Percentiles rank a stretch among this genome's conserved stretches.
These are phyloP conservation scores for Aspergillus biplanus DNA, from an alignment of 495 filamentous ascomycete genomes.

Conservation along the genomic window DNA sequence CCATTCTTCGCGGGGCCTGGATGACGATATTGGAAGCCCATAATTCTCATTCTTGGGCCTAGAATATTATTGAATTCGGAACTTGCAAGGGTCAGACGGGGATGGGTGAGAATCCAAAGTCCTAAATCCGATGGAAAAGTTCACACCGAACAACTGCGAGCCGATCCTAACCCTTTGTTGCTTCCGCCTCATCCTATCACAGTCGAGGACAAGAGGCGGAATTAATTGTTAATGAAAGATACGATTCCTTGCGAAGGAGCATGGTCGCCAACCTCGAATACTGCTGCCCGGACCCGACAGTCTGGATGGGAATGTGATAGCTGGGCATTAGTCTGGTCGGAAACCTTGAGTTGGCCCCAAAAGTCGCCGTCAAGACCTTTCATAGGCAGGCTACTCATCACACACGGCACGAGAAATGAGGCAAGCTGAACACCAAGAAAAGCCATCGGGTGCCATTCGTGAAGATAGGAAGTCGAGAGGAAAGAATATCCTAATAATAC, in stretches of 20 bases:
- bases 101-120: background rate
- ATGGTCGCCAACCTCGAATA: slow-evolving; percentile 20
- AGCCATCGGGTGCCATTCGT: background rate
- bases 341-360: slow-evolving; percentile 22
- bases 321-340: slow-evolving; percentile 30
- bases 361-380: slow-evolving; percentile 22
- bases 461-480: no score
- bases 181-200: slow-evolving; percentile 13
- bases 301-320: slow-evolving; percentile 33
- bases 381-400: slow-evolving; percentile 3
- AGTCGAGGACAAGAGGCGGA: slow-evolving; percentile 8
- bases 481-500: no score
- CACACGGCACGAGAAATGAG: slow-evolving; percentile 9
- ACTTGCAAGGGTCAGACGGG: background rate
- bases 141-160: background rate
- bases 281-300: slow-evolving; percentile 31
- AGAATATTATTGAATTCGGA: background rate
- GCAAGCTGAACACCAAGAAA: background rate
- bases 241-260: slow-evolving; percentile 18
- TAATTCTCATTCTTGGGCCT: background rate
- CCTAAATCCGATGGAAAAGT: slow-evolving; percentile 2
- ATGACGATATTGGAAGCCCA: background rate
- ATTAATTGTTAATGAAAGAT: slow-evolving; percentile 6
- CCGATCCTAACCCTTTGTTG: background rate
- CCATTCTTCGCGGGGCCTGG: background rate